Percentiles rank a stretch among this genome's conserved stretches.
phyloP scores from a whole-genome alignment of 2,329 filamentous ascomycete species.

The Ciborinia camelliae region DNA sequence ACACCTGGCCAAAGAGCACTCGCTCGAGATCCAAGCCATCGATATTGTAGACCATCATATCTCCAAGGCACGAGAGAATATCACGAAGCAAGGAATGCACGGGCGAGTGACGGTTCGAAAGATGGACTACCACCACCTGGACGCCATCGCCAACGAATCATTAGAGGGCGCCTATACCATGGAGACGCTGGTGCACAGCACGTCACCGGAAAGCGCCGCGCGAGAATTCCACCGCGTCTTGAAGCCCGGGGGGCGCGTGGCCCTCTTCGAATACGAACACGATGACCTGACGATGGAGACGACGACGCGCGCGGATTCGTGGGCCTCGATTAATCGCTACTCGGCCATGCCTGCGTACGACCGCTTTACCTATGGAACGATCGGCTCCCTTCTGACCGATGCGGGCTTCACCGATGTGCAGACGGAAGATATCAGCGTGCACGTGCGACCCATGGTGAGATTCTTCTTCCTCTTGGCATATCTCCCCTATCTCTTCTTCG shows the following conservation, averaged over 20 bases:
- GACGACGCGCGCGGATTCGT: slow-evolving; percentile 36
- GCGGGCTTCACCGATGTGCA: slow-evolving; percentile 40
- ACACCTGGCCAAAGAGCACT: slow-evolving; percentile 42
- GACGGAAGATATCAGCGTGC: slow-evolving; percentile 44
- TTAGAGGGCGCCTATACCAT: slow-evolving; percentile 54
- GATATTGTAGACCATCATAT: slow-evolving; percentile 50
- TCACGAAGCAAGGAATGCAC: slow-evolving; percentile 38
- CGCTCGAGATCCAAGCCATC: slow-evolving; percentile 45
- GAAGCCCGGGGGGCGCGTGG: slow-evolving; percentile 46
- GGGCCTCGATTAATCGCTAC: slow-evolving; percentile 42
- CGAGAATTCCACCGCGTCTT: slow-evolving; percentile 47
- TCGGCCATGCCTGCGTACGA: slow-evolving; percentile 47
- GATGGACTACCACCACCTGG: slow-evolving; percentile 52
- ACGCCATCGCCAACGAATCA: slow-evolving; percentile 39
- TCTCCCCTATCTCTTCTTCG: slow-evolving; percentile 46
- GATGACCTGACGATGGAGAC: slow-evolving; percentile 29
- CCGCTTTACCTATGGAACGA: slow-evolving; percentile 41
- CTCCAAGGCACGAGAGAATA: slow-evolving; percentile 43
- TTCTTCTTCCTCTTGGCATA: slow-evolving; percentile 47
- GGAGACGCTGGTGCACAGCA: slow-evolving; percentile 55
- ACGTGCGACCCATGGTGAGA: slow-evolving; percentile 48
- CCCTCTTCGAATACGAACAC: slow-evolving; percentile 49
- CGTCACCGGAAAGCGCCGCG: slow-evolving; percentile 44
- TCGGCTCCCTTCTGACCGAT: slow-evolving; percentile 41
- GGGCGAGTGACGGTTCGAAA: slow-evolving; percentile 41